A percentile compares a stretch with the other conserved stretches of the same genome.
Conservation (phyloP, 1,284 basidiomycete species). For the Cerrena zonata region DNA sequence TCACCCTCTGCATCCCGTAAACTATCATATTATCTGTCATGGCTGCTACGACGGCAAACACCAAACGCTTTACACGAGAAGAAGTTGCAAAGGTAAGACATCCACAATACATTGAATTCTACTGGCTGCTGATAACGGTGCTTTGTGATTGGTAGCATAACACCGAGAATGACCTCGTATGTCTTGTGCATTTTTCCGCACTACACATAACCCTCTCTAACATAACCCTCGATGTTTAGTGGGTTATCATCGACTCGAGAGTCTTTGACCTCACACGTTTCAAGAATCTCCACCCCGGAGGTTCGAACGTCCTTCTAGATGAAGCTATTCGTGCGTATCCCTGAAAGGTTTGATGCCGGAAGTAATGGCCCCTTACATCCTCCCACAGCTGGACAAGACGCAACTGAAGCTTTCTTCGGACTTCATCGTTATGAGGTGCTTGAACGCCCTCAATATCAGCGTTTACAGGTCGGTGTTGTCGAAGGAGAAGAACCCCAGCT, state of each 20-base stretch:
- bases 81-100: conserved; percentile 12
- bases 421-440: conserved; percentile 80
- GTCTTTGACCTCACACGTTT: conserved; percentile 82
- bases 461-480: conserved; percentile 67
- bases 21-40: not conserved
- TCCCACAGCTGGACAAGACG: conserved; percentile 67
- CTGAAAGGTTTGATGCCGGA: not conserved
- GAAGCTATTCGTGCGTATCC: conserved; percentile 59
- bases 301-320: conserved; percentile 67
- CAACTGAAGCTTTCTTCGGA: conserved; percentile 80
- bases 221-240: conserved; percentile 44
- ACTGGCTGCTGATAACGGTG: not conserved
- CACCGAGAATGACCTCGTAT: conserved; percentile 13
- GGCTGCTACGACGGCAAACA: not conserved
- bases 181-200: no score
- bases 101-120: not conserved
- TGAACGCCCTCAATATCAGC: conserved; percentile 64
- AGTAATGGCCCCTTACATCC: not conserved
- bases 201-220: no score
- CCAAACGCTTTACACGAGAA: conserved; percentile 8
- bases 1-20: not conserved
- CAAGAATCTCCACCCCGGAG: conserved; percentile 77
- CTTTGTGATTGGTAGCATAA: conserved; percentile 8
- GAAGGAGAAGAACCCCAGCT: conserved; percentile 61
- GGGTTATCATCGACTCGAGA: conserved; percentile 78